Evolutionary conservation across 202 grass and related monocot genomes (phyloP), one percentile per base, ranked within the genome.

Genomic region (Digitaria exilis): DNA sequence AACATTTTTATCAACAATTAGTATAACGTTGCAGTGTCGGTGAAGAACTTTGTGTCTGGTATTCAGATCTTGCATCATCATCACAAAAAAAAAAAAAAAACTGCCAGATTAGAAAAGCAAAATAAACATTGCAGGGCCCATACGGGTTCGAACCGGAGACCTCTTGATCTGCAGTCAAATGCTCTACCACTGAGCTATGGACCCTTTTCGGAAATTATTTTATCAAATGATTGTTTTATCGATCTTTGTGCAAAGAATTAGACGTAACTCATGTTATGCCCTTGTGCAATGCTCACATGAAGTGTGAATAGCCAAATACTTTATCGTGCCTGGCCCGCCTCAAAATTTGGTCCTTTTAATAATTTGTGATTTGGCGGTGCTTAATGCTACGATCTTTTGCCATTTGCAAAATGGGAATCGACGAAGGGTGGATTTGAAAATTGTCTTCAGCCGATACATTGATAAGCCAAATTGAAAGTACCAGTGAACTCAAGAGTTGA

Each of bases 161-260:
- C 84, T 89, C 77, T 90, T 85, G 84, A 90, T 90, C 79, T 93
- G 88, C 88, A 91, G 88, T 86, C 69, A 90, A 90, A 84, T 89
- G 91, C 71, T 89, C 80, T 87, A 89, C 83, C 91, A 88, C 86
- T 87, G 80, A 94, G 86, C 88, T 88, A 84, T 91, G 64, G 69
- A 94, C 83, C 80, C 88, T 24, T 12, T 9, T 2, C 2, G 7
- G 6, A 8, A 7, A 1, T 39, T 39, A 37, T 0, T 39, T 39
- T 39, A 7, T 5, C 6, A 7, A 39, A 39, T 1, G 37, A 39
- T 6, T 0, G 9, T 39, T 39, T 39, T 39, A 39, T 39, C 9
- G 9, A 7, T 3, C n/a, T 12, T 9, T 2, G 19, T 8, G 44
- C 13, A 46, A 9, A 9, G 8, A n/a, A 9, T n/a, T 9, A 37